Conservation (phyloP, 441 rosid species). For the Populus hybrid region DNA sequence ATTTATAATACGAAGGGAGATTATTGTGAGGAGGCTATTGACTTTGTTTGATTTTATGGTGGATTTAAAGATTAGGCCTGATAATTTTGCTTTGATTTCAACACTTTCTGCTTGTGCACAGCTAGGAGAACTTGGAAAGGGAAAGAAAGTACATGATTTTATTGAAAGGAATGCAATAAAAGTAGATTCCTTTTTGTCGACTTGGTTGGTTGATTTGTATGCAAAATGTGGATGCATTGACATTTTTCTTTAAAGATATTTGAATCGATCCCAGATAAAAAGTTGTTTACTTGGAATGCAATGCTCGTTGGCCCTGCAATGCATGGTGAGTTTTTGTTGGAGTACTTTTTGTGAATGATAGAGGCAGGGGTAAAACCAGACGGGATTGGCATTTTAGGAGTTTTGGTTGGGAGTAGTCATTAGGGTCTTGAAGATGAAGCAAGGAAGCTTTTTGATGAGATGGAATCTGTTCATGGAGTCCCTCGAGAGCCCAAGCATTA, state of each 20-base stretch:
- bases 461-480: constrained; percentile 46
- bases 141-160: constrained; percentile 47
- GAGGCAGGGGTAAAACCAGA: constrained; percentile 46
- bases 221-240: constrained; percentile 60
- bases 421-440: constrained; percentile 61
- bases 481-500: constrained; percentile 56
- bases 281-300: constrained; percentile 60
- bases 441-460: constrained; percentile 45
- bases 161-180: constrained; percentile 29
- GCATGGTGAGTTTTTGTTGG: constrained; percentile 44
- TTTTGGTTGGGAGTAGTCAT: constrained; percentile 72
- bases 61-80: constrained; percentile 35
- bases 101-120: constrained; percentile 77
- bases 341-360: constrained; percentile 50
- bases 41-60: constrained; percentile 43
- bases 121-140: constrained; percentile 49
- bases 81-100: constrained; percentile 55
- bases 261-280: constrained; percentile 43
- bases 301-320: constrained; percentile 64
- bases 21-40: constrained; percentile 41
- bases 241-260: constrained; percentile 40
- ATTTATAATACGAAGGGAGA: constrained; percentile 31
- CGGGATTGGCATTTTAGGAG: constrained; percentile 53
- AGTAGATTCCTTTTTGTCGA: constrained; percentile 52
- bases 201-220: constrained; percentile 61